Base-by-base conservation (phyloP, 305 asterid species). In the Andrographis paniculata region DNA sequence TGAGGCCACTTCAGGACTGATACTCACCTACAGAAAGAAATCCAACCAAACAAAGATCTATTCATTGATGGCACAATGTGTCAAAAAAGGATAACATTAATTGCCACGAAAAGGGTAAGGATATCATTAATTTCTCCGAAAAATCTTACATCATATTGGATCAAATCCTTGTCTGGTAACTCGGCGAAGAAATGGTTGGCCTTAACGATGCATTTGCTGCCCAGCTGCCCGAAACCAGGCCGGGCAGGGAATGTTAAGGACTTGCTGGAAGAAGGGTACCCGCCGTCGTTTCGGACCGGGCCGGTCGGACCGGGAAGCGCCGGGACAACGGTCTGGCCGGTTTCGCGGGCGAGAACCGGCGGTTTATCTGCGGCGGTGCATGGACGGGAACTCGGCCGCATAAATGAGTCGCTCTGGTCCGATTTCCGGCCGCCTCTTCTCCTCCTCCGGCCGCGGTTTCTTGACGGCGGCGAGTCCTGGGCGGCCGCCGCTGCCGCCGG, bases 171-270 rank as follows among this genome's bases (percentile, higher is more conserved):
- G 70, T 87, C 69, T 28, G 97, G 95, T 56, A 92, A 64, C 63
- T 87, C 93, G 22, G 94, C 92, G 54, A 79, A 70, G 80, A 92
- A 92, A 76, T 92, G 95, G 74, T 92, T 92, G 45, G 99, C 99
- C 80, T 92, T 92, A 17, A 92, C 94, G 51, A 84, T 71, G 60
- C 99, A 92, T 60, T 68, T 87, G 45, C 93, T 76, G 62, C 99
- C 99, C 9, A 84, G 72, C 58, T 76, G 85, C 48, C 99, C 99
- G 52, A 61, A 87, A 1, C 97, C 97, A 6, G 99, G 97, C 69
- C 99, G 63, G 20, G 76, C 56, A 0, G 97, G 76, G 62, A 84
- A 87, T 49, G 70, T 71, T 75, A 82, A 42, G 31, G 82, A 61
- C 71, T 87, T 92, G 75, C 82, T 82, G 27, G 99, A 79, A 55